A percentile compares a stretch with the other conserved stretches of the same genome.
These are phyloP conservation scores for Solanum hybrid DNA, from an alignment of 305 asterid genomes.

Conservation along the genomic window DNA sequence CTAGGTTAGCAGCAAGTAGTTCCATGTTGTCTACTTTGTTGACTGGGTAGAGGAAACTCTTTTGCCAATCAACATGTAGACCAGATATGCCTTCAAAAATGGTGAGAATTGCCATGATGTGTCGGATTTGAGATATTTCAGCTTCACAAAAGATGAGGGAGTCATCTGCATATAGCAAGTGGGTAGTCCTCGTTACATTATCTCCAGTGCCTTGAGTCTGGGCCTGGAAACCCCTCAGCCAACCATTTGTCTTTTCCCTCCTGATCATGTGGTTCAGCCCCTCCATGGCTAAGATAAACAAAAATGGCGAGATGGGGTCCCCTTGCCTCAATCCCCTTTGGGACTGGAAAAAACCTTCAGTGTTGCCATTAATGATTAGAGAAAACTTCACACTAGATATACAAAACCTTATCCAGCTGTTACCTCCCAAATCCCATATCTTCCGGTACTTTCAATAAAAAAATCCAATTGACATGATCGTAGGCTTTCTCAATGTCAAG, in stretches of 20 bases:
- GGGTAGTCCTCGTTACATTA: neutral
- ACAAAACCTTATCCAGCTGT: neutral
- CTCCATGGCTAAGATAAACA: neutral
- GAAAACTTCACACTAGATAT: neutral
- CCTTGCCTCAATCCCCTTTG: neutral
- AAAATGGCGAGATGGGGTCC: neutral
- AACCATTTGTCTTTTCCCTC: neutral
- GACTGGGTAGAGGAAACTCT: neutral
- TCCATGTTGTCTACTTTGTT: neutral
- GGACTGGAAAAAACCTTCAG: neutral
- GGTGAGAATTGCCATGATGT: neutral
- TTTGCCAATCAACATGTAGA: neutral
- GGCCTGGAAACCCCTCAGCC: neutral
- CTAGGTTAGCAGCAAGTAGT: too few relatives aligned
- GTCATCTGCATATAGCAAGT: neutral
- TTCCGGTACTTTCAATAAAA: neutral
- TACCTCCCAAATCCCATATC: neutral
- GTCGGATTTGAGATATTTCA: neutral
- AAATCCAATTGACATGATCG: neutral
- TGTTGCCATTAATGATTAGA: neutral
- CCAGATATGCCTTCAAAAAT: neutral
- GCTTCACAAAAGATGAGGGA: neutral
- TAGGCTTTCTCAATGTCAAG: neutral
- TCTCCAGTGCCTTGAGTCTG: neutral
- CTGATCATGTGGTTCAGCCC: neutral